A percentile compares a stretch with the other conserved stretches of the same genome.
These are phyloP conservation scores for Naganishia friedmannii DNA, from an alignment of 768 basidiomycete species.

Conservation along the genomic window DNA sequence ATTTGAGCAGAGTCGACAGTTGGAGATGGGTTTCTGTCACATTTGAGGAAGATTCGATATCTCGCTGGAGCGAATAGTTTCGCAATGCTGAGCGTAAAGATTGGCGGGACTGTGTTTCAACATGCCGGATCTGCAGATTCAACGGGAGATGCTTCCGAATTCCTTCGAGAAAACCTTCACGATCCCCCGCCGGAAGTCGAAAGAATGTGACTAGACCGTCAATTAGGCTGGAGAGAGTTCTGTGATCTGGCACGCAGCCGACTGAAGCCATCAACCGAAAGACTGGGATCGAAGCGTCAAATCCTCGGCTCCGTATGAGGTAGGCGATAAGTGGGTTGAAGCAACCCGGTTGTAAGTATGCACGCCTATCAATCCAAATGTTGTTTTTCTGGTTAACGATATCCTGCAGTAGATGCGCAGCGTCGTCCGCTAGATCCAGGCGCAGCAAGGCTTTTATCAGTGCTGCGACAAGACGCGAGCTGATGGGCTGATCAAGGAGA, in stretches of 20 bases:
- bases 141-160: not conserved
- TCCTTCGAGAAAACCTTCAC: not conserved
- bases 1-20: conserved; percentile 1
- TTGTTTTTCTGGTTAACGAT: not conserved
- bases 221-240: not conserved
- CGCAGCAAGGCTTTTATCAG: not conserved
- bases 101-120: not conserved
- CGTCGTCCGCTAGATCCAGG: conserved; percentile 3
- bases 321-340: conserved; percentile 10
- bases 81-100: conserved; percentile 7
- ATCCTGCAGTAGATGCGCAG: not conserved
- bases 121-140: not conserved
- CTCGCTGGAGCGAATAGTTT: conserved; percentile 8
- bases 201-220: not conserved
- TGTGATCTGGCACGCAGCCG: conserved; percentile 6
- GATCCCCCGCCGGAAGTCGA: not conserved
- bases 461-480: not conserved
- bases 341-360: not conserved
- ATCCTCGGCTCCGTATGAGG: not conserved
- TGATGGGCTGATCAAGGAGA: conserved; percentile 1
- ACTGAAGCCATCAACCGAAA: not conserved
- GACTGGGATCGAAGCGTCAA: not conserved
- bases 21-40: not conserved
- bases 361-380: conserved; percentile 1
- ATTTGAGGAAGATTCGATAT: not conserved